Conservation (phyloP, 2,329 filamentous ascomycete genomes). For the Nemania bipapillata region DNA sequence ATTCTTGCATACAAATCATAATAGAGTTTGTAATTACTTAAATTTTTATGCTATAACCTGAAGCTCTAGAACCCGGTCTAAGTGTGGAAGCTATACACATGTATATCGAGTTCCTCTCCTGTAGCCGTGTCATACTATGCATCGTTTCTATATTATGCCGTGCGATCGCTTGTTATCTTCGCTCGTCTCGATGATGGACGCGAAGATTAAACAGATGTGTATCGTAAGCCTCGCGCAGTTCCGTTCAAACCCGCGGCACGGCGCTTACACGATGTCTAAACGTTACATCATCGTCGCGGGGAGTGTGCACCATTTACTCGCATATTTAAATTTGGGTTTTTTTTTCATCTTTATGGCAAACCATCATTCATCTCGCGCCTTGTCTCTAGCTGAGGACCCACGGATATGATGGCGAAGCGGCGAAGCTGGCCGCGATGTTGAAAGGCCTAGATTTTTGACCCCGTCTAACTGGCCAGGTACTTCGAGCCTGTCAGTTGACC, state of each 20-base stretch:
- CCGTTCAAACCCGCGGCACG: conserved; percentile 7
- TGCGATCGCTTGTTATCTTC: not conserved
- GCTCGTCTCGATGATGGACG: not conserved
- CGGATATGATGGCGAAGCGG: conserved; percentile 49
- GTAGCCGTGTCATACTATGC: not conserved
- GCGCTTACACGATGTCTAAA: conserved; percentile 6
- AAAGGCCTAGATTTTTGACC: conserved; percentile 48
- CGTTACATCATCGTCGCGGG: not conserved
- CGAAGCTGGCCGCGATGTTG: conserved; percentile 50
- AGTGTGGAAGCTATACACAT: not conserved
- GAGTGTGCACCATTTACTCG: not conserved
- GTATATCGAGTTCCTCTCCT: not conserved
- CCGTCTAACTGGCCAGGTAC: conserved; percentile 50
- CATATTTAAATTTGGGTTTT: not conserved
- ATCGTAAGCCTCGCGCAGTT: not conserved
- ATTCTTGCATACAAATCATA: no score
- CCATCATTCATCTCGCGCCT: conserved; percentile 48
- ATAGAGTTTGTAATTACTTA: no score
- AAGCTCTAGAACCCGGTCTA: not conserved
- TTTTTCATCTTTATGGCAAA: not conserved
- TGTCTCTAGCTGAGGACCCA: conserved; percentile 45
- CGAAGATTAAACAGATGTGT: not conserved
- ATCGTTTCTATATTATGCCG: not conserved
- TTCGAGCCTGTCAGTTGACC: conserved; percentile 45
- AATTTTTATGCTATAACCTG: not conserved